Evolutionary conservation across 768 basidiomycete genomes (phyloP), one percentile per base, ranked within the genome.

Genomic region (Nidula microcarpa): DNA sequence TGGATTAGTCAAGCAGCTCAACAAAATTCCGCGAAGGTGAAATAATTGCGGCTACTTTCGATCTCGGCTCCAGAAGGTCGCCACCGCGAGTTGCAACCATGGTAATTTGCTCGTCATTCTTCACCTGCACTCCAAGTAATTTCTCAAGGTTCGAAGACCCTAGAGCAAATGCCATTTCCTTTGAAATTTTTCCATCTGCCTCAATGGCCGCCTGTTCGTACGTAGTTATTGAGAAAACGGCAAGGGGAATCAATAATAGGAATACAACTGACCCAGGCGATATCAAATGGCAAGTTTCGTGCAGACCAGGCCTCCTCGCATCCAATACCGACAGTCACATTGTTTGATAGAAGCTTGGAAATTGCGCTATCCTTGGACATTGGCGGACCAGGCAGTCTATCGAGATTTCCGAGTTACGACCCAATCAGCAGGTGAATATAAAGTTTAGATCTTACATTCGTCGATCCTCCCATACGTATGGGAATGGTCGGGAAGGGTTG

Each of bases 201-300:
- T 77, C 76, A 30, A 79, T 72, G 0, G 77, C 72, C 43, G 75
- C 71, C 79, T 80, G 49, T 37, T 49, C 48, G 14, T 52, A 18
- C 13, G 34, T 11, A 52, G 51, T 39, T 51, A 35, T 50, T 16
- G 33, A 43, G 7, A 35, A 47, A 32, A 3, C 9, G 9, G 35
- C 30, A 30, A 47, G 11, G 16, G 23, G 49, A 14, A 30, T 18
- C 44, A 14, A 9, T 10, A 43, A 52, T 47, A 43, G 17, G 33
- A 48, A 55, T 32, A 16, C 49, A 16, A 71, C 82, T 59, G 55
- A 87, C 89, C 93, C 94, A 95, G 41, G 82, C 89, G 33, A 84
- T 69, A 57, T 96, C 92, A 58, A 93, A 89, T 13, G 88, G 80
- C 9, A 87, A 76, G 62, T 87, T 91, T 23, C 89, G 81, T 7